These are phyloP conservation scores for Pseudocercospora fijiensis DNA, from an alignment of 2,329 filamentous ascomycete species.

Conservation along the genomic window DNA sequence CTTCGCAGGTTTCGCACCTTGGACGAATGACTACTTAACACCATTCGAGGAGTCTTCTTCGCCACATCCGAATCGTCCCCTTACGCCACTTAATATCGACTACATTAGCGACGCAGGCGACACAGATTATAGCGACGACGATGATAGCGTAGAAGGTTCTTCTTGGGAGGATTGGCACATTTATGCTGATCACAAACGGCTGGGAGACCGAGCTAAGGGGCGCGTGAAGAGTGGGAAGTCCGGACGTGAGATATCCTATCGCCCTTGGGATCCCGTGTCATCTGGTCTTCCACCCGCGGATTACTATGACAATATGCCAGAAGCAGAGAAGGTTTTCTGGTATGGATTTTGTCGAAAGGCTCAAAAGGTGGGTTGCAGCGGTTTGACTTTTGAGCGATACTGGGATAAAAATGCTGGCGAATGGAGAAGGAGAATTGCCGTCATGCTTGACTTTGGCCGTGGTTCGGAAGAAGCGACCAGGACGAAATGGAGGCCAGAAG, in stretches of 20 bases:
- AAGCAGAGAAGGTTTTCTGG: not conserved
- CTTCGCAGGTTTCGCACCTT: not conserved
- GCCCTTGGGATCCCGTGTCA: not conserved
- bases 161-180: not conserved
- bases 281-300: not conserved
- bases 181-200: not conserved
- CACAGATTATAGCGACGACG: not conserved
- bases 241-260: not conserved
- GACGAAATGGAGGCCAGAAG: not conserved
- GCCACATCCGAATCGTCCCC: not conserved
- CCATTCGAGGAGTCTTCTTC: not conserved
- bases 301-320: not conserved
- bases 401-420: not conserved
- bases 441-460: not conserved
- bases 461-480: not conserved
- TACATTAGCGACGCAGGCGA: not conserved
- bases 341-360: not conserved
- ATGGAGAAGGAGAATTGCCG: not conserved
- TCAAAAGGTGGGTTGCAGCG: not conserved
- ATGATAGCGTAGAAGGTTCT: not conserved
- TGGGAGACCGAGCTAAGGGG: not conserved
- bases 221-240: slow-evolving; percentile 1
- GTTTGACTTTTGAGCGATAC: not conserved
- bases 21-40: not conserved
- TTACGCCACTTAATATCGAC: slow-evolving; percentile 1